Conservation (phyloP, 2,329 filamentous ascomycete genomes). For the Fusarium zealandicum region DNA sequence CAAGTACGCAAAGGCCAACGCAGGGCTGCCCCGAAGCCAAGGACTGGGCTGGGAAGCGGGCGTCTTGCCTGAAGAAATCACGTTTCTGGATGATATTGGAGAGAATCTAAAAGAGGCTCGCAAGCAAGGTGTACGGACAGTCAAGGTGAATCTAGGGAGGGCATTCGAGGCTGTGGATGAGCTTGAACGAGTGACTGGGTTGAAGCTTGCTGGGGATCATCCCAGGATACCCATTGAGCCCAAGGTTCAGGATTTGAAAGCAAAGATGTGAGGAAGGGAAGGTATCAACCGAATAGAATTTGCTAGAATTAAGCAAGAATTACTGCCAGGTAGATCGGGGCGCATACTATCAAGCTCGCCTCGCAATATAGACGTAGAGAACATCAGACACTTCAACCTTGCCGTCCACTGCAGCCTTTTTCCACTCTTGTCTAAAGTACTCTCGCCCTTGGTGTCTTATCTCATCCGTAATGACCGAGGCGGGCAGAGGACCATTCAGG, state of each 20-base stretch:
- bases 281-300: not conserved
- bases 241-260: slow-evolving; percentile 43
- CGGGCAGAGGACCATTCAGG: slow-evolving; percentile 30
- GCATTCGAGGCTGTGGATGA: slow-evolving; percentile 82
- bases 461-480: slow-evolving; percentile 27
- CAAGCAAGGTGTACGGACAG: slow-evolving; percentile 76
- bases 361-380: slow-evolving; percentile 44
- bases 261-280: slow-evolving; percentile 51
- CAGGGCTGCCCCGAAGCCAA: slow-evolving; percentile 48
- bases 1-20: slow-evolving; percentile 64
- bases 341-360: slow-evolving; percentile 13
- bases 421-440: slow-evolving; percentile 45
- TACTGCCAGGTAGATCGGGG: no score
- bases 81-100: slow-evolving; percentile 95
- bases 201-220: slow-evolving; percentile 65
- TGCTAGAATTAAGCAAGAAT: not conserved
- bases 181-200: slow-evolving; percentile 76
- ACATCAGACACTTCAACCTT: slow-evolving; percentile 41
- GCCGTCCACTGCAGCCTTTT: slow-evolving; percentile 40
- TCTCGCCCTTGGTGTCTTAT: slow-evolving; percentile 36
- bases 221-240: slow-evolving; percentile 58
- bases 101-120: slow-evolving; percentile 86
- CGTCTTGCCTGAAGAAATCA: slow-evolving; percentile 70
- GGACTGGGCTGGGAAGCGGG: slow-evolving; percentile 55
- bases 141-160: slow-evolving; percentile 83